A percentile compares a stretch with the other conserved stretches of the same genome.
Conservation (phyloP, 352 stramenopile genomes). For the Phytophthora ramorum region DNA sequence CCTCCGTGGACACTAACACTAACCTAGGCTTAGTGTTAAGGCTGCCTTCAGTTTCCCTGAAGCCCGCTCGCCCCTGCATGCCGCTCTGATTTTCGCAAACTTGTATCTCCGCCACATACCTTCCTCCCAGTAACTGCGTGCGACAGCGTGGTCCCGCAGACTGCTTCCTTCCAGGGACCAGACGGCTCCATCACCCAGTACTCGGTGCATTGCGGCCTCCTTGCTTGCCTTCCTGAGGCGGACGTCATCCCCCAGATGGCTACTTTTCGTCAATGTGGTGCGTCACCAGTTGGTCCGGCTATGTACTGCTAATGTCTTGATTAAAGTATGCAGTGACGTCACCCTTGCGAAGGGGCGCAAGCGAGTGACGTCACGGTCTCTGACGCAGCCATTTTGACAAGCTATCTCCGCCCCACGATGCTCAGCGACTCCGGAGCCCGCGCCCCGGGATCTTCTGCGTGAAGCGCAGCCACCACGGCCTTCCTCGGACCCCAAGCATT, state of each 20-base stretch:
- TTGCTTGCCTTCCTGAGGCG: constrained; percentile 5
- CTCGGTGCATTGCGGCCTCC: neutral
- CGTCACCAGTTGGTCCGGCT: constrained; percentile 19
- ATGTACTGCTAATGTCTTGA: neutral
- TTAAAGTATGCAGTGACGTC: neutral
- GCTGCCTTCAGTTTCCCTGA: too few relatives aligned
- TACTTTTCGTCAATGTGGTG: constrained; percentile 11
- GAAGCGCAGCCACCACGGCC: neutral
- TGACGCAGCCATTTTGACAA: constrained; percentile 7
- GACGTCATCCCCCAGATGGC: constrained; percentile 2
- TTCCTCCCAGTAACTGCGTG: neutral
- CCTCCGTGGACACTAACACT: too few relatives aligned
- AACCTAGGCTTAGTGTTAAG: too few relatives aligned
- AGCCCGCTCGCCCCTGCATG: too few relatives aligned
- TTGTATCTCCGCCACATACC: too few relatives aligned
- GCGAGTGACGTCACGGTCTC: constrained; percentile 26
- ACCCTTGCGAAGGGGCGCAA: constrained; percentile 1
- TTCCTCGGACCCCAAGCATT: neutral
- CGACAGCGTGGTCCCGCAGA: neutral
- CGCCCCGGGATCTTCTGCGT: neutral
- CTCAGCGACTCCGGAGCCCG: neutral
- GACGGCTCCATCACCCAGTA: neutral
- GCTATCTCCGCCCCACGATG: constrained; percentile 2
- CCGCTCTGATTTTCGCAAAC: too few relatives aligned
- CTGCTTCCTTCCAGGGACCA: neutral